Percentiles rank a stretch among this genome's conserved stretches.
These are phyloP conservation scores for Diatrype stigma DNA, from an alignment of 2,329 filamentous ascomycete species.

Conservation along the genomic window DNA sequence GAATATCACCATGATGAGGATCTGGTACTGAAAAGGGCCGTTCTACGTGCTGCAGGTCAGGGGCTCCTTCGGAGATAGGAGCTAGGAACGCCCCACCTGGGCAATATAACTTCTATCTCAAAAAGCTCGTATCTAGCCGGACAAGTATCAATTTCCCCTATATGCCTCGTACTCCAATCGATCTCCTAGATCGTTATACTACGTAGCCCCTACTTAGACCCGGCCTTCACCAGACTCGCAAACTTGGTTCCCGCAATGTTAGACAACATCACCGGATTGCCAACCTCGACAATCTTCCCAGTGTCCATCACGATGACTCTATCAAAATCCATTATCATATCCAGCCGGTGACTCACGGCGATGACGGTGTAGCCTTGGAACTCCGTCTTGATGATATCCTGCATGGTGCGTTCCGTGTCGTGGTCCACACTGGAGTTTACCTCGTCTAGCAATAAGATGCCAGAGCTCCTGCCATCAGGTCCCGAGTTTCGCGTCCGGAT, in stretches of 20 bases:
- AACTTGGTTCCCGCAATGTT: constrained; percentile 17
- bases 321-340: constrained; percentile 45
- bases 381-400: constrained; percentile 19
- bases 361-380: constrained; percentile 43
- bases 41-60: too few species aligned
- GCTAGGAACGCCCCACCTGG: too few species aligned
- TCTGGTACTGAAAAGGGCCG: too few species aligned
- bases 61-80: too few species aligned
- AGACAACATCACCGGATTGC: constrained; percentile 18
- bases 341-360: constrained; percentile 26
- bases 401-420: constrained; percentile 23
- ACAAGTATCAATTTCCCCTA: too few species aligned
- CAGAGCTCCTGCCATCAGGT: constrained; percentile 12
- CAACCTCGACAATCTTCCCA: constrained; percentile 39
- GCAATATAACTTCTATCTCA: too few species aligned
- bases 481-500: constrained; percentile 18
- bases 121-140: too few species aligned
- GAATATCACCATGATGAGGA: too few species aligned
- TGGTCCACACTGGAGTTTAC: constrained; percentile 28
- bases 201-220: constrained; percentile 1
- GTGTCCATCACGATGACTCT: constrained; percentile 44
- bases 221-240: constrained; percentile 13
- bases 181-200: too few species aligned
- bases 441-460: constrained; percentile 28
- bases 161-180: too few species aligned